These are phyloP conservation scores for Hygrophoropsis aurantiaca DNA, from an alignment of 768 basidiomycete species.

Conservation along the genomic window DNA sequence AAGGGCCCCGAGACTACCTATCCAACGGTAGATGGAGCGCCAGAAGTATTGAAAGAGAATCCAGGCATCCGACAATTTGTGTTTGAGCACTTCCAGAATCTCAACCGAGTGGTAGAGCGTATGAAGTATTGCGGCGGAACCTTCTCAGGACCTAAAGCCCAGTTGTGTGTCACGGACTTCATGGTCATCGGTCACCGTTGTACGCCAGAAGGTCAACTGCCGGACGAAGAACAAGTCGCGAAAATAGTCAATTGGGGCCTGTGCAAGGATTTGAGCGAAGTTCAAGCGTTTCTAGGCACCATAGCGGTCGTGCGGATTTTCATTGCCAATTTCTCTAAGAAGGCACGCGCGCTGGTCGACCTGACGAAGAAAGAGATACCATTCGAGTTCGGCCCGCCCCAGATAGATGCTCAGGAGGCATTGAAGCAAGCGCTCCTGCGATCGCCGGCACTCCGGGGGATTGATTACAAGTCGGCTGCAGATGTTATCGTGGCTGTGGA, in stretches of 20 bases:
- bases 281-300: slow-evolving; percentile 28
- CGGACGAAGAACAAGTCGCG: slow-evolving; percentile 21
- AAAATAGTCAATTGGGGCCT: slow-evolving; percentile 33
- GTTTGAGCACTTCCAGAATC: slow-evolving; percentile 36
- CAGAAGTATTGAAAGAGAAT: slow-evolving; percentile 38
- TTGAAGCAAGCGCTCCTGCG: slow-evolving; percentile 20
- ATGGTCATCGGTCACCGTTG: slow-evolving; percentile 39
- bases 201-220: slow-evolving; percentile 30
- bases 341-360: slow-evolving; percentile 18
- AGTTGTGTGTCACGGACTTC: slow-evolving; percentile 24
- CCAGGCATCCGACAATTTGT: slow-evolving; percentile 35
- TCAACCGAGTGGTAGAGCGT: slow-evolving; percentile 36
- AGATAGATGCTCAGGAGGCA: slow-evolving; percentile 8
- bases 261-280: slow-evolving; percentile 14
- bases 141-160: slow-evolving; percentile 35
- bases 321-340: slow-evolving; percentile 24
- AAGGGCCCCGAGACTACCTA: slow-evolving; percentile 34
- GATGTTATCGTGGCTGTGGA: slow-evolving; percentile 21
- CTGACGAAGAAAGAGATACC: slow-evolving; percentile 24
- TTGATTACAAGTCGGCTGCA: slow-evolving; percentile 11
- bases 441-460: slow-evolving; percentile 5
- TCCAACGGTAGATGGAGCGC: slow-evolving; percentile 20
- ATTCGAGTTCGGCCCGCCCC: slow-evolving; percentile 17
- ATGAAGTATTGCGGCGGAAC: slow-evolving; percentile 38
- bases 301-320: slow-evolving; percentile 25